Conservation (phyloP, 2,329 filamentous ascomycete species). For the Claviceps sorghi region DNA sequence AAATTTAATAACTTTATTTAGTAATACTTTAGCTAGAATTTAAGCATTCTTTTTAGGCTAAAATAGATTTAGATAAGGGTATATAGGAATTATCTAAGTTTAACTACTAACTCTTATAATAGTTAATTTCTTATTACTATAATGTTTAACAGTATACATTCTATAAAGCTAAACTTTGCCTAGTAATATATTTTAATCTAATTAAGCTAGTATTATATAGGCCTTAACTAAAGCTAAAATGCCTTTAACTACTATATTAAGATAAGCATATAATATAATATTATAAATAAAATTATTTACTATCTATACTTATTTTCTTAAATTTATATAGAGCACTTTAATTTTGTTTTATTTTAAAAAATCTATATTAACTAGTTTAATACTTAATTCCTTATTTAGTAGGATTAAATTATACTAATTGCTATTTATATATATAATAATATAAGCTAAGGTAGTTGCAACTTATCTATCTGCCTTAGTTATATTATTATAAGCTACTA, state of each 20-base stretch:
- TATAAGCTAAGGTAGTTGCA: too few relatives aligned
- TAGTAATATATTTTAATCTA: too few relatives aligned
- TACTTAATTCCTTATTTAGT: too few relatives aligned
- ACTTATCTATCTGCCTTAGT: too few relatives aligned
- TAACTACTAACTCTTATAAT: background rate
- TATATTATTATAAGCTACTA: too few relatives aligned
- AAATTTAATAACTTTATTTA: background rate
- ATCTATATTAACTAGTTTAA: too few relatives aligned
- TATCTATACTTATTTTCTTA: background rate
- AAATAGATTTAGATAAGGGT: background rate
- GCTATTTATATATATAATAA: too few relatives aligned
- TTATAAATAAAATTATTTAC: background rate
- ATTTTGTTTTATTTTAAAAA: too few relatives aligned
- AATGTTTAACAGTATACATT: background rate
- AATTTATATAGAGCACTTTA: too few relatives aligned
- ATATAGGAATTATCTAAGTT: background rate
- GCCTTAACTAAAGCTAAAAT: background rate
- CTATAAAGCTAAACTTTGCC: background rate
- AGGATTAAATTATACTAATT: too few relatives aligned
- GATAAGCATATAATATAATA: background rate
- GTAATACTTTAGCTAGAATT: too few relatives aligned
- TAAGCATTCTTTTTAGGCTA: background rate
- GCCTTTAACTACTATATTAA: background rate
- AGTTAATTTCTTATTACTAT: background rate
- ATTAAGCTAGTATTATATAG: background rate